Evolutionary conservation across 768 basidiomycete genomes (phyloP).

Genomic region (Mycena filopes): DNA sequence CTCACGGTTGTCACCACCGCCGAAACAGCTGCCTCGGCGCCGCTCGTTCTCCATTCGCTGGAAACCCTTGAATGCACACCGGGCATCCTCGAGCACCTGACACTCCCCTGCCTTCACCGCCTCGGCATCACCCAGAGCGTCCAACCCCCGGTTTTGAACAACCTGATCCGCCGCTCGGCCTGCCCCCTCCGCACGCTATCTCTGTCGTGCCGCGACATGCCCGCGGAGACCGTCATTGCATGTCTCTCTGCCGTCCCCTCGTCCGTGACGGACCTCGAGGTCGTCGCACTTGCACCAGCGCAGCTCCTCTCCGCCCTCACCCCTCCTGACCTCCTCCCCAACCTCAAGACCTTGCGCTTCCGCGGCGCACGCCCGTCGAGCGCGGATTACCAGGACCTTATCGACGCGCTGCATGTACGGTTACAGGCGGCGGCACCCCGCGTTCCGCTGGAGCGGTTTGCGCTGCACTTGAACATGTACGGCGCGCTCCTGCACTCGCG

Average conservation of each 20-base stretch:
- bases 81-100: neutral
- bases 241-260: neutral
- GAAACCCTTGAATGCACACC: neutral
- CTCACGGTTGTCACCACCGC: neutral
- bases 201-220: neutral
- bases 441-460: too few relatives aligned
- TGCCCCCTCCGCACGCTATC: neutral
- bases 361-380: neutral
- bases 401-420: too few relatives aligned
- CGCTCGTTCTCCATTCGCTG: neutral
- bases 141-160: neutral
- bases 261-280: neutral
- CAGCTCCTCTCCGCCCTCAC: neutral
- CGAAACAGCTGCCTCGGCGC: too few relatives aligned
- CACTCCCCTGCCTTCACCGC: slow-evolving; percentile 8
- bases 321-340: neutral
- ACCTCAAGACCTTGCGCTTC: neutral
- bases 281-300: neutral
- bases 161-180: neutral
- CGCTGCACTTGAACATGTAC: too few relatives aligned
- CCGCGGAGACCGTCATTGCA: neutral
- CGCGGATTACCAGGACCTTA: neutral
- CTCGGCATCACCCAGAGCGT: neutral
- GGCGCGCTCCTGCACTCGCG: too few relatives aligned
- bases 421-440: too few relatives aligned